phyloP scores from a whole-genome alignment of 805 yeast species.

The Hyphopichia homilentoma region DNA sequence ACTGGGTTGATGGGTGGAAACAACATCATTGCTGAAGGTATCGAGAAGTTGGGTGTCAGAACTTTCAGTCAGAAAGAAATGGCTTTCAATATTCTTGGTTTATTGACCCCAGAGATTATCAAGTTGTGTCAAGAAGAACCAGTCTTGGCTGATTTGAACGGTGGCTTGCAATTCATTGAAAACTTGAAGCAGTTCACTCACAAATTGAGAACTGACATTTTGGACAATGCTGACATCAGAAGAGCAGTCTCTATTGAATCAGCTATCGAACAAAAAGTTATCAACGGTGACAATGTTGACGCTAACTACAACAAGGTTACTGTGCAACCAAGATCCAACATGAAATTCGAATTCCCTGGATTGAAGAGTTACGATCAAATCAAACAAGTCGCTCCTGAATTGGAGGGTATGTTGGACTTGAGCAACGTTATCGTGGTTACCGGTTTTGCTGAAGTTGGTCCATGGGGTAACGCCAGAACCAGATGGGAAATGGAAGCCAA shows the following conservation, averaged over 20 bases:
- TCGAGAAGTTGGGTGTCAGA: conserved; percentile 92
- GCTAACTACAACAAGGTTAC: conserved; percentile 73
- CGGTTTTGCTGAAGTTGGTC: conserved; percentile 98
- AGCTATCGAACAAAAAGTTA: conserved; percentile 79
- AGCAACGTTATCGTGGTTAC: conserved; percentile 92
- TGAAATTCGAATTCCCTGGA: conserved; percentile 89
- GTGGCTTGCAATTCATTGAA: conserved; percentile 93
- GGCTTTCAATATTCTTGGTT: conserved; percentile 97
- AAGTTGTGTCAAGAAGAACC: conserved; percentile 90
- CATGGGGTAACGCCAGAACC: conserved; percentile 99
- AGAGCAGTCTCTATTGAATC: conserved; percentile 94
- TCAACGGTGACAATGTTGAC: conserved; percentile 86
- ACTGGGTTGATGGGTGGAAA: conserved; percentile 98
- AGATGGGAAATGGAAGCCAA: conserved; percentile 99
- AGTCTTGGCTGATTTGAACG: conserved; percentile 96
- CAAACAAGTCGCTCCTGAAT: conserved; percentile 63
- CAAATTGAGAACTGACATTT: conserved; percentile 69
- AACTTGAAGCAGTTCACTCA: conserved; percentile 86
- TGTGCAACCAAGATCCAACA: conserved; percentile 92
- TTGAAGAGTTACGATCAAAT: conserved; percentile 75
- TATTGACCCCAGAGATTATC: conserved; percentile 81
- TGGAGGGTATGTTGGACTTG: conserved; percentile 88
- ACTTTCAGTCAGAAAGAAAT: conserved; percentile 98
- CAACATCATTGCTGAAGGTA: conserved; percentile 96
- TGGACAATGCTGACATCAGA: conserved; percentile 86